A percentile compares a stretch with the other conserved stretches of the same genome.
Conservation (phyloP, 305 asterid species). For the Fraxinus floribunda region DNA sequence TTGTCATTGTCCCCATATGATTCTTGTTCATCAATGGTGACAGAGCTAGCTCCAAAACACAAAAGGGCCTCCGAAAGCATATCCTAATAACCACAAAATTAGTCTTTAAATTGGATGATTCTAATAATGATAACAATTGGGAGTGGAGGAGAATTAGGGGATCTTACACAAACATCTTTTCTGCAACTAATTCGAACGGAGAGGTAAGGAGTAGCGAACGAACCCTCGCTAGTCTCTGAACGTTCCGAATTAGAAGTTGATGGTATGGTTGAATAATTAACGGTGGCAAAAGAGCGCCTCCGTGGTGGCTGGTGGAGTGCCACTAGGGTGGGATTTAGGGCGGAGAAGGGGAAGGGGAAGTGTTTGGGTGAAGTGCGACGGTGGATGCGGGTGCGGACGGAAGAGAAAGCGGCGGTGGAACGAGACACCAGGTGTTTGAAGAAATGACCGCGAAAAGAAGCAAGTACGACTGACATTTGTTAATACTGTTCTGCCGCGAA, state of each 20-base stretch:
- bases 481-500: neutral
- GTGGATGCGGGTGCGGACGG: constrained; percentile 18
- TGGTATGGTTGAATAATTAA: constrained; percentile 33
- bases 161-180: constrained; percentile 49
- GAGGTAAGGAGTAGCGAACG: constrained; percentile 63
- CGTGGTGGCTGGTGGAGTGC: constrained; percentile 20
- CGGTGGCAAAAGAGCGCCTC: constrained; percentile 20
- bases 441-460: constrained; percentile 56
- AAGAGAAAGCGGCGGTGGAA: constrained; percentile 27
- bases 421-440: constrained; percentile 55
- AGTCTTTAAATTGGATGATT: constrained; percentile 1
- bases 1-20: constrained; percentile 31
- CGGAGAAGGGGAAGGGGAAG: constrained; percentile 12
- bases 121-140: neutral
- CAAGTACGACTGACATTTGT: constrained; percentile 33
- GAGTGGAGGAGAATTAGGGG: neutral
- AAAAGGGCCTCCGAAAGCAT: constrained; percentile 74
- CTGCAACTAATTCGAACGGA: constrained; percentile 75
- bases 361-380: constrained; percentile 10
- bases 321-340: constrained; percentile 9
- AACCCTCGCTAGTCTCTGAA: constrained; percentile 29
- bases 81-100: constrained; percentile 43
- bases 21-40: constrained; percentile 59
- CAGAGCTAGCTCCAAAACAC: constrained; percentile 85
- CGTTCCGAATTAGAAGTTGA: constrained; percentile 20